A percentile compares a stretch with the other conserved stretches of the same genome.
phyloP scores from a whole-genome alignment of 306 rosid species.

The Cicer yamashitae region DNA sequence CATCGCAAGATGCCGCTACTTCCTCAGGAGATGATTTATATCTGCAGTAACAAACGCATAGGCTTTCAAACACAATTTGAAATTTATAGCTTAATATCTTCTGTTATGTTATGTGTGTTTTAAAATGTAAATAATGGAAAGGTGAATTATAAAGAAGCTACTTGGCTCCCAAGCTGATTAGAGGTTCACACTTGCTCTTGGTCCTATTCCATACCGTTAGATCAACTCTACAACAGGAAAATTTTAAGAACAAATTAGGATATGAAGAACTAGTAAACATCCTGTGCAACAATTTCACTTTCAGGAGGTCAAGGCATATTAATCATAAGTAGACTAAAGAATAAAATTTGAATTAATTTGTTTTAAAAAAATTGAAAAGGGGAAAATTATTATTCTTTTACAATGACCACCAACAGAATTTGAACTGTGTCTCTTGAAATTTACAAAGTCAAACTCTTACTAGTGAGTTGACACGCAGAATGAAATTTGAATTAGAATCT shows the following conservation, averaged over 20 bases:
- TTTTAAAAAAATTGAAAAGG: too few species aligned
- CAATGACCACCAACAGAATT: too few species aligned
- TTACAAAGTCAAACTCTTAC: too few species aligned
- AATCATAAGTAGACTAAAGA: too few species aligned
- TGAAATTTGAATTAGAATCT: too few species aligned
- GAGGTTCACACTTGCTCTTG: slow-evolving; percentile 86
- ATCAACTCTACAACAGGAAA: slow-evolving; percentile 61
- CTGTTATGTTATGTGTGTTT: neutral
- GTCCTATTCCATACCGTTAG: slow-evolving; percentile 95
- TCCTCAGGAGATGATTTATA: slow-evolving; percentile 81
- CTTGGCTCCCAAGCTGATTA: slow-evolving; percentile 89
- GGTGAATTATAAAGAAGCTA: slow-evolving; percentile 46
- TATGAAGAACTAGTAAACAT: neutral
- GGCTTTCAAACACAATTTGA: slow-evolving; percentile 5
- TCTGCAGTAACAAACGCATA: slow-evolving; percentile 53
- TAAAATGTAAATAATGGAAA: slow-evolving; percentile 23
- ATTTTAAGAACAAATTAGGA: slow-evolving; percentile 16
- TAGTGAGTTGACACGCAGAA: too few species aligned
- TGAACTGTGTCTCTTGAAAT: too few species aligned
- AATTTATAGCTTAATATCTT: slow-evolving; percentile 17
- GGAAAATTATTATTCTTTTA: too few species aligned
- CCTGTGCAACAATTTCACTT: neutral
- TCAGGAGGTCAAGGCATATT: too few species aligned
- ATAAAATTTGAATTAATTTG: too few species aligned
- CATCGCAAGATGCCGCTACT: slow-evolving; percentile 92